Evolutionary conservation across 768 basidiomycete genomes (phyloP), one percentile per base, ranked within the genome.

Genomic region (Boletus vermiculosoides): DNA sequence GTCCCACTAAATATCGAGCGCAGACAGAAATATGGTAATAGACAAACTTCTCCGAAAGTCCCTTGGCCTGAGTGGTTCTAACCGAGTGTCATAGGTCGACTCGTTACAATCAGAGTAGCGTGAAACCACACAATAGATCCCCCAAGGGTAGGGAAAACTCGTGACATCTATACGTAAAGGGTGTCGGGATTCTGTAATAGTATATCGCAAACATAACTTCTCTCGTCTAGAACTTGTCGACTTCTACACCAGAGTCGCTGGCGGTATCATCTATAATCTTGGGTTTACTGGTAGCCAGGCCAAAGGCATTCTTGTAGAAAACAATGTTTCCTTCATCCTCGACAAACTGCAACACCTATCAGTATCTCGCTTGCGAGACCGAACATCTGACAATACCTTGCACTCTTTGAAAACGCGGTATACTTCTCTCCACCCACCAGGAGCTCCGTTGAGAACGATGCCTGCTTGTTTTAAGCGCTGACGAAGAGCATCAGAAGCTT

Each of bases 241-340:
- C 64, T 63, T 87, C 87, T 51, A 89, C 73, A 65, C 88, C 87
- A 23, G 87, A 88, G 73, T 89, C 88, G 56, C 79, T 83, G 25
- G 77, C 77, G 36, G 71, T 78, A 51, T 73, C 74, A 57, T 90
- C 87, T n/a, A 73, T 65, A 64, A 88, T 84, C 44, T 85, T 80
- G 9, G 88, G 85, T 60, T 84, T 82, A 65, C 81, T 77, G 59
- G 86, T 75, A 46, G 93, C 91, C 41, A 94, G 73, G 57, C 96
- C 96, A 40, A 76, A 63, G 5, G 88, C 84, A 65, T 98, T 90
- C 82, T 93, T 93, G 83, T 86, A 96, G 78, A 95, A 94, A 57
- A 94, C 70, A 59, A 97, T 84, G 63, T 91, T 85, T 40, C 93
- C 94, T 63, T 92, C 88, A 69, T 98, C 94, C 74, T 98, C 96